phyloP scores from a whole-genome alignment of 345 rosid species.

The Salix suchowensis region DNA sequence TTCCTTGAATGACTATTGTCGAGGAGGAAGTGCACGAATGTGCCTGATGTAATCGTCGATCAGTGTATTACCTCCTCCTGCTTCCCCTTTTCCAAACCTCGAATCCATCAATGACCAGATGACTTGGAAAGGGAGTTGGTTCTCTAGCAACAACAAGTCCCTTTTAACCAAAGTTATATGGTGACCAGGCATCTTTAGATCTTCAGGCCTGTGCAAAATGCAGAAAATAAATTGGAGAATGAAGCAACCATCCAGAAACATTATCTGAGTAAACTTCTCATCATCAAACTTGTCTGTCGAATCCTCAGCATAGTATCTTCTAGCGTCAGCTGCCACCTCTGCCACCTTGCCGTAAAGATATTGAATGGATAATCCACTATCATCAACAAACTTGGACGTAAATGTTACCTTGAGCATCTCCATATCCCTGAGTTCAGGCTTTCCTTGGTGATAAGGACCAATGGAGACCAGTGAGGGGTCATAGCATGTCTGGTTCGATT shows the following conservation, averaged over 20 bases:
- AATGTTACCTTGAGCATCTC: too few species aligned
- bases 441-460: constrained; percentile 9
- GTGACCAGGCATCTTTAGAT: not conserved
- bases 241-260: not conserved
- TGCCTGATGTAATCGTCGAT: not conserved
- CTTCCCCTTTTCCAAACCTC: too few species aligned
- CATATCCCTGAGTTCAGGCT: not conserved
- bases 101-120: not conserved
- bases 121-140: constrained; percentile 23
- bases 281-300: not conserved
- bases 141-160: constrained; percentile 29
- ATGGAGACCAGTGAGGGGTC: constrained; percentile 3
- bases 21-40: not conserved
- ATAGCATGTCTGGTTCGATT: not conserved
- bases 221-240: not conserved
- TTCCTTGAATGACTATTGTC: too few species aligned
- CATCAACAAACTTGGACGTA: not conserved
- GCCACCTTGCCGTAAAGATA: too few species aligned
- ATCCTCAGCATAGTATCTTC: not conserved
- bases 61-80: not conserved
- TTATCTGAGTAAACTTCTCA: not conserved
- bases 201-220: too few species aligned
- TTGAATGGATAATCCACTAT: not conserved
- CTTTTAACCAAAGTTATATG: not conserved
- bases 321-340: not conserved